phyloP scores from a whole-genome alignment of 495 filamentous ascomycete genomes.

The Aspergillus carlsbadensis region DNA sequence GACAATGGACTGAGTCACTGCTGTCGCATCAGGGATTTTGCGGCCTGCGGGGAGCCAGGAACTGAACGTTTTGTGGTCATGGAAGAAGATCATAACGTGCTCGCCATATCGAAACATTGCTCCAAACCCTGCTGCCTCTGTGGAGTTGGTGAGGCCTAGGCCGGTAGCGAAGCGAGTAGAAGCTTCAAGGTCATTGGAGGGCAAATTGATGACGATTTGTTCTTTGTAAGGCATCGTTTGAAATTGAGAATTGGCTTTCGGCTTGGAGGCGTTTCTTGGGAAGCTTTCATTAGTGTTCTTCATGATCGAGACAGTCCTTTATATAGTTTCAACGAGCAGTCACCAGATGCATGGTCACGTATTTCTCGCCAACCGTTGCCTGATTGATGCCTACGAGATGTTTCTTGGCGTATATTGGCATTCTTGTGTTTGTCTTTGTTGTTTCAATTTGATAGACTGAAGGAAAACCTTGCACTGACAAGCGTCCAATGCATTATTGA shows the following conservation, averaged over 20 bases:
- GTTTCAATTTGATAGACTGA: too few species aligned
- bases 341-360: too few species aligned
- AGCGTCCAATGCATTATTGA: too few species aligned
- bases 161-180: background rate
- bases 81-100: background rate
- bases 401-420: background rate
- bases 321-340: too few species aligned
- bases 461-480: too few species aligned
- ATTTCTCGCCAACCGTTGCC: background rate
- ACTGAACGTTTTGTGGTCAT: background rate
- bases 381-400: background rate
- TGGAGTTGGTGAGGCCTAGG: background rate
- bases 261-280: too few species aligned
- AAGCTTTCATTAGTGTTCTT: too few species aligned
- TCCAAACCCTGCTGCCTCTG: background rate
- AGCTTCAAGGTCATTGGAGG: background rate
- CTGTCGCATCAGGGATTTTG: background rate
- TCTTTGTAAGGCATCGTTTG: background rate
- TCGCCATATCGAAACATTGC: background rate
- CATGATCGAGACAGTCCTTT: too few species aligned
- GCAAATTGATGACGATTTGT: background rate
- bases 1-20: background rate
- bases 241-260: too few species aligned
- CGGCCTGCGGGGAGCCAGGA: background rate
- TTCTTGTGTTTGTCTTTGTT: background rate